A percentile compares a stretch with the other conserved stretches of the same genome.
These are phyloP conservation scores for Cytospora paraplurivora DNA, from an alignment of 2,329 filamentous ascomycete genomes.

Conservation along the genomic window DNA sequence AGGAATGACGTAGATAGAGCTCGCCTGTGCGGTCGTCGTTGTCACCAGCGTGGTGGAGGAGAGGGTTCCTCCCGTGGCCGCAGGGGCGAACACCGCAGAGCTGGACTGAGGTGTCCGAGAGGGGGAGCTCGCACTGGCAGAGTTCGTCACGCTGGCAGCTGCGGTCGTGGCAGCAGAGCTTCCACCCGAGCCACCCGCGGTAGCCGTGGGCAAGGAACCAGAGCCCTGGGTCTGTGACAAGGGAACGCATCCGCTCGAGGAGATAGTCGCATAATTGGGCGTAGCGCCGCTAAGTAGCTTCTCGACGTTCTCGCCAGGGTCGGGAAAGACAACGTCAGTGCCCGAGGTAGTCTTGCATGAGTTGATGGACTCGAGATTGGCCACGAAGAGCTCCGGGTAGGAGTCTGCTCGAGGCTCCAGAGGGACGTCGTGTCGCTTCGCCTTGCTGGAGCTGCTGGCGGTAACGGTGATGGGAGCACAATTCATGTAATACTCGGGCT, in stretches of 20 bases:
- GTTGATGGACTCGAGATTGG: conserved; percentile 28
- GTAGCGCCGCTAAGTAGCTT: conserved; percentile 27
- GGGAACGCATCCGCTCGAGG: conserved; percentile 26
- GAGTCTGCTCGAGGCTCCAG: conserved; percentile 34
- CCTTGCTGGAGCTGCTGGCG: conserved; percentile 43
- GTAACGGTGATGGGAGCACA: conserved; percentile 76
- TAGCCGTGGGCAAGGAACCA: conserved; percentile 29
- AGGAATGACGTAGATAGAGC: conserved; percentile 13
- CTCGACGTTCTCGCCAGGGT: conserved; percentile 33
- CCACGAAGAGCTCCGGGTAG: conserved; percentile 41
- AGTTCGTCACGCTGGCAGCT: conserved; percentile 4
- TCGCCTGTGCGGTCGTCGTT: not conserved
- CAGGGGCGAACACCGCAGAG: conserved; percentile 10
- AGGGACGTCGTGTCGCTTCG: conserved; percentile 50
- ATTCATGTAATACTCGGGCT: conserved; percentile 98
- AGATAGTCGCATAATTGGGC: conserved; percentile 23
- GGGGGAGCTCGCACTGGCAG: conserved; percentile 6
- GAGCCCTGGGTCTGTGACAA: conserved; percentile 28
- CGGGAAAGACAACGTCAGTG: conserved; percentile 32
- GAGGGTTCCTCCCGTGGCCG: not conserved
- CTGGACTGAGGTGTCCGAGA: not conserved
- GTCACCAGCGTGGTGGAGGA: conserved; percentile 19
- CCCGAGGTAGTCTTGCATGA: conserved; percentile 25
- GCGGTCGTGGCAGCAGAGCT: not conserved
- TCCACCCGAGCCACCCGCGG: conserved; percentile 5